Conservation (phyloP, 495 filamentous ascomycete genomes). For the Hamigera avellanea region DNA sequence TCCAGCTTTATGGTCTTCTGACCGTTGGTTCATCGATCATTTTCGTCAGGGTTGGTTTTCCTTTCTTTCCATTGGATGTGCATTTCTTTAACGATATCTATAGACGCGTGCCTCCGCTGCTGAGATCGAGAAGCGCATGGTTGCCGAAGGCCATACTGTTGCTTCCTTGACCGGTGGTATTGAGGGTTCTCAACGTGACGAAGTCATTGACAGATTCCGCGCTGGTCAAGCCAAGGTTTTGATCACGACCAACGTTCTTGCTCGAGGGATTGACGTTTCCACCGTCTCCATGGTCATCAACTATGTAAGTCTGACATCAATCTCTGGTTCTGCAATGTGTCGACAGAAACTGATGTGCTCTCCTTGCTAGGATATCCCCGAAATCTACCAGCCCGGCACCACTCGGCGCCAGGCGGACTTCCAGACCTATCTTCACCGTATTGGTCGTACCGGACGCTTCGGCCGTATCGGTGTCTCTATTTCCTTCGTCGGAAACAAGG, state of each 20-base stretch:
- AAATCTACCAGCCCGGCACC: constrained; percentile 13
- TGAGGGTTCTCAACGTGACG: constrained; percentile 72
- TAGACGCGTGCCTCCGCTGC: constrained; percentile 71
- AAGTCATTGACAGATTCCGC: constrained; percentile 80
- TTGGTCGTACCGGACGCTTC: constrained; percentile 93
- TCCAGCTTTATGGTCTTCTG: constrained; percentile 88
- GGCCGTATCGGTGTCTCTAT: constrained; percentile 95
- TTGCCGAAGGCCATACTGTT: constrained; percentile 79
- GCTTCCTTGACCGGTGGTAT: constrained; percentile 77
- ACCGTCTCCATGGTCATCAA: constrained; percentile 97
- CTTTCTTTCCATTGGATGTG: not conserved
- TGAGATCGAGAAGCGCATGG: constrained; percentile 77
- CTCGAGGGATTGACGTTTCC: constrained; percentile 93
- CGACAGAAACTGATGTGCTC: not conserved
- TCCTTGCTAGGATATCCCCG: constrained; percentile 47
- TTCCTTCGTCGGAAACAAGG: constrained; percentile 72
- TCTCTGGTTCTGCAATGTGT: not conserved
- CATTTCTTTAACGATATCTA: not conserved
- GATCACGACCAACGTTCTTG: constrained; percentile 94
- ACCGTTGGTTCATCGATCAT: constrained; percentile 96
- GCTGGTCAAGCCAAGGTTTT: constrained; percentile 84
- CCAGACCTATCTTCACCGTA: constrained; percentile 96
- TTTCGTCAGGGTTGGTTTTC: constrained; percentile 66
- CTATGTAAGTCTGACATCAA: constrained; percentile 41
- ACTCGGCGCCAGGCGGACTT: constrained; percentile 48